Percentiles rank a stretch among this genome's conserved stretches.
Evolutionary conservation across 345 rosid genomes (phyloP).

Genomic region (Heritiera fomes): DNA sequence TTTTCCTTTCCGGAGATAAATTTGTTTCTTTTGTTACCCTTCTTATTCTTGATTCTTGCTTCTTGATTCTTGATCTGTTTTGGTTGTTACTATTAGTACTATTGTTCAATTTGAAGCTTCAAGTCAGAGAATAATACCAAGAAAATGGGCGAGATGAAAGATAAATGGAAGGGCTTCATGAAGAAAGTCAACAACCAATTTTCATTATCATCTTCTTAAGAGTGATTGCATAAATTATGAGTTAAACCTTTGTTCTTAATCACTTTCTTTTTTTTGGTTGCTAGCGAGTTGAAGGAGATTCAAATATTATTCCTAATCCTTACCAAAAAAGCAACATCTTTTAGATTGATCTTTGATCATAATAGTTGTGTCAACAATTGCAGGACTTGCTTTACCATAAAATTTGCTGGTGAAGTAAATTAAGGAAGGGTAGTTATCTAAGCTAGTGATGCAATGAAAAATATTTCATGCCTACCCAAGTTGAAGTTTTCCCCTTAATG

Average conservation of each 20-base stretch:
- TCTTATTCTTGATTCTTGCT: background rate
- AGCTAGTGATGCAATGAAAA: background rate
- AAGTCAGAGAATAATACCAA: background rate
- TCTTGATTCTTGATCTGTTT: background rate
- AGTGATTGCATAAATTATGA: no score
- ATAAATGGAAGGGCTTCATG: constrained; percentile 82
- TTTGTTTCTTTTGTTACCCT: background rate
- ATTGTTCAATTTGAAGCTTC: background rate
- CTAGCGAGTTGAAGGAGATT: no score
- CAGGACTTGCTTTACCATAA: no score
- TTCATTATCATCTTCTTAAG: constrained; percentile 39
- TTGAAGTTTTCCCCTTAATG: background rate
- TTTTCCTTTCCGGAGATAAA: background rate
- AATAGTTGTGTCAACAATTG: no score
- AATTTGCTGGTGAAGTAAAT: background rate
- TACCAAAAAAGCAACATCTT: no score
- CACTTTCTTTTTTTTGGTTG: no score
- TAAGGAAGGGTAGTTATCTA: background rate
- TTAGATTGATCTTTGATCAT: no score
- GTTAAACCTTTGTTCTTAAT: no score
- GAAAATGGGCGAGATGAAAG: constrained; percentile 84
- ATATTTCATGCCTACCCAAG: background rate
- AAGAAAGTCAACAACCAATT: constrained; percentile 73
- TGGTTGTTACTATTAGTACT: background rate
- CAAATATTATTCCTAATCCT: no score